These are phyloP conservation scores for Dendrothele bispora DNA, from an alignment of 768 basidiomycete genomes.

Conservation along the genomic window DNA sequence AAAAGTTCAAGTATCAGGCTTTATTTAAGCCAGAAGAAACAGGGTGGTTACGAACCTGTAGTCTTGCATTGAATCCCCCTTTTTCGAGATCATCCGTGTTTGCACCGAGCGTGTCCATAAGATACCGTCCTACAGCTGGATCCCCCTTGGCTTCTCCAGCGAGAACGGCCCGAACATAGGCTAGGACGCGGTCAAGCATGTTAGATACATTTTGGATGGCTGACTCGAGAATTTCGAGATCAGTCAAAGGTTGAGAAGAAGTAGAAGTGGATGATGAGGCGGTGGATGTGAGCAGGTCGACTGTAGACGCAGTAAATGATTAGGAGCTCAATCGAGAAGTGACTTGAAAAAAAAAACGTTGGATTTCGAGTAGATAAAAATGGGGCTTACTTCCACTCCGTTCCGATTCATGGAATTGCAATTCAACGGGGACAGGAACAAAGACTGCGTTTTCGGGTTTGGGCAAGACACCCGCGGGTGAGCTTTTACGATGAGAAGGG, in stretches of 20 bases:
- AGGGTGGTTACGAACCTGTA: constrained; percentile 53
- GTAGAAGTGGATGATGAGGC: constrained; percentile 45
- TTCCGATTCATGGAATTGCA: constrained; percentile 82
- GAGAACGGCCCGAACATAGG: constrained; percentile 81
- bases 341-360: not conserved
- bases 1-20: constrained; percentile 18
- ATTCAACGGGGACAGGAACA: constrained; percentile 84
- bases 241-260: constrained; percentile 54
- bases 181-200: constrained; percentile 84
- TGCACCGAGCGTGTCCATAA: constrained; percentile 85
- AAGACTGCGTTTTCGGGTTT: constrained; percentile 97
- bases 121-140: constrained; percentile 83
- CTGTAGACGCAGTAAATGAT: constrained; percentile 37
- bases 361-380: not conserved
- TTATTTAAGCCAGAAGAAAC: constrained; percentile 7
- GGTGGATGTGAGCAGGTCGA: constrained; percentile 69
- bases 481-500: constrained; percentile 42
- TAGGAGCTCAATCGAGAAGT: not conserved
- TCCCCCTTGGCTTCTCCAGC: constrained; percentile 79
- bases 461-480: constrained; percentile 84
- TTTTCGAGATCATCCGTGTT: constrained; percentile 70
- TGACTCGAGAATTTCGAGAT: constrained; percentile 76
- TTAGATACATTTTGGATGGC: constrained; percentile 67
- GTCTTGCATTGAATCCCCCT: constrained; percentile 69
- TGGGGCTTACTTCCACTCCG: constrained; percentile 74